A percentile compares a stretch with the other conserved stretches of the same genome.
phyloP scores from a whole-genome alignment of 495 filamentous ascomycete species.

The Aspergillus wentii region DNA sequence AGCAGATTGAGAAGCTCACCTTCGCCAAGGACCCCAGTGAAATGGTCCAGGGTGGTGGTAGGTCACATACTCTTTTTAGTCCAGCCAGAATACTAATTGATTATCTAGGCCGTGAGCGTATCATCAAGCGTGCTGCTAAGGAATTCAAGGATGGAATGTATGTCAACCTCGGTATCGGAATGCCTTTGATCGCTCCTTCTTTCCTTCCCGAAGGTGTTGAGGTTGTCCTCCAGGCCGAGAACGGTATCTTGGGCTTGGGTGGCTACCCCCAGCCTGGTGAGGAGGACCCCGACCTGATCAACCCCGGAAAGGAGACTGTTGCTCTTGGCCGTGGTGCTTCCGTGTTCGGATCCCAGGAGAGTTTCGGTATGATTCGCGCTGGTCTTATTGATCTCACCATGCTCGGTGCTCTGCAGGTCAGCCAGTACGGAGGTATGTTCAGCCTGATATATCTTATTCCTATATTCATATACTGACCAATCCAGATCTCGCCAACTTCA shows the following conservation, averaged over 20 bases:
- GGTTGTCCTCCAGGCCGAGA: constrained; percentile 84
- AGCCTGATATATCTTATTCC: background rate
- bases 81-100: too few species aligned
- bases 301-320: constrained; percentile 91
- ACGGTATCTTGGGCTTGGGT: constrained; percentile 84
- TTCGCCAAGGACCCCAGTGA: constrained; percentile 60
- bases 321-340: constrained; percentile 73
- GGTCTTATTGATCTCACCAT: constrained; percentile 88
- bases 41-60: constrained; percentile 50
- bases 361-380: constrained; percentile 87
- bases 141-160: constrained; percentile 95
- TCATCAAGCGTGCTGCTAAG: constrained; percentile 79
- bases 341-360: constrained; percentile 80
- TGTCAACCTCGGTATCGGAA: constrained; percentile 87
- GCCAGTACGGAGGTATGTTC: constrained; percentile 65
- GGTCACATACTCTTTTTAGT: constrained; percentile 62
- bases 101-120: constrained; percentile 81
- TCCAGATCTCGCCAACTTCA: constrained; percentile 45
- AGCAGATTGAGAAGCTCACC: constrained; percentile 79
- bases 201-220: constrained; percentile 74
- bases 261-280: constrained; percentile 72
- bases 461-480: background rate
- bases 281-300: constrained; percentile 87
- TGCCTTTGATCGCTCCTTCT: constrained; percentile 81
- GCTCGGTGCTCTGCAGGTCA: constrained; percentile 86